Base-by-base conservation (phyloP, 495 filamentous ascomycete genomes). In the Trichoderma reesei region DNA sequence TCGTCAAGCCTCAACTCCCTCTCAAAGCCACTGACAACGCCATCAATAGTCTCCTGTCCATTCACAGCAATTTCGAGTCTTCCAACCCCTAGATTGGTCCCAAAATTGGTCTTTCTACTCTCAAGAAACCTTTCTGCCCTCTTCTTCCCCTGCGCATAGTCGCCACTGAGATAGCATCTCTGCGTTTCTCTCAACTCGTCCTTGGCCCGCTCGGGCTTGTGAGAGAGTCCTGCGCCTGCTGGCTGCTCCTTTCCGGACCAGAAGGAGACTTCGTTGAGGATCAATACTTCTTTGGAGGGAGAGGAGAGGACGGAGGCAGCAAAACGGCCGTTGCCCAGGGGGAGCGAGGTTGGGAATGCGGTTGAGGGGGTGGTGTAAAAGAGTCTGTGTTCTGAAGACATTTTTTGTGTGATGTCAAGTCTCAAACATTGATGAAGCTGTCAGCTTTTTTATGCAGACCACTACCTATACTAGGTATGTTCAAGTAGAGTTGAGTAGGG, bases 61-160 rank as follows among this genome's bases (percentile, higher is more conserved):
- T 60, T 41, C 4, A 67, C 26, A 8, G 13, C 56, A 20, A 67
- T 64, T n/a, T 62, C 38, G 37, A 67, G 54, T 36, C 41, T 65
- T 18, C 63, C 66, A 41, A 67, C 66, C 16, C 51, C 61, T n/a
- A 67, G 41, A 56, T 67, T 67, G 31, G 66, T 67, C 16, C 66
- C 66, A 34, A 61, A 67, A 38, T 67, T 67, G 18, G 33, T 13
- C 59, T 67, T 65, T 34, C 31, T 33, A 20, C 63, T 64, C 39
- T 65, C 41, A 31, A 67, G 63, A 48, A 37, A 65, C 66, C 65
- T 39, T 18, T 67, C 63, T 3, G 66, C 46, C 33, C 64, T 44
- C 38, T 61, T 60, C 34, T 65, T 65, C 20, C 66, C 66, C 18
- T 60, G 20, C 18, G 26, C 36, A 41, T 61, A 67, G 56, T 67